Evolutionary conservation across 2,329 filamentous ascomycete species (phyloP), one percentile per base, ranked within the genome.

Genomic region (Thielaviopsis punctulata): DNA sequence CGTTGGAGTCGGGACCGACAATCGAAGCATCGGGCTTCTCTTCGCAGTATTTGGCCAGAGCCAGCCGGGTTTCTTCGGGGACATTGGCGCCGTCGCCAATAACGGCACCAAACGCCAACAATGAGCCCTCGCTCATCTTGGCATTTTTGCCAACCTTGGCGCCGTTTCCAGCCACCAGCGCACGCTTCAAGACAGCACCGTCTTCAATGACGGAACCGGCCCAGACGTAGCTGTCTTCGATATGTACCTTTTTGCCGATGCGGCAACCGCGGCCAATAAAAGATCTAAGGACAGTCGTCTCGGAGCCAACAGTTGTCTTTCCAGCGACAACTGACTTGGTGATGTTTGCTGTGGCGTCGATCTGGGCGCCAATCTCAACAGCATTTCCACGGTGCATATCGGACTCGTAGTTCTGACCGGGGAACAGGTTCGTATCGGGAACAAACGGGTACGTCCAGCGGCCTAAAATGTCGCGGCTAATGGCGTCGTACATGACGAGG

Each of bases 391-490:
- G 48, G 15, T 27, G 27, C 21, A 51, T 48, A 61, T 88, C 89
- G 19, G 87, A 73, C 57, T 79, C 77, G 65, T 92, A 95, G 1
- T 79, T 80, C 59, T 95, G 86, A 43, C 79, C 82, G 1, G 78
- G 76, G 1, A 92, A 69, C 21, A 95, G 68, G 61, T 96, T 95
- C 62, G 81, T 89, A 62, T 95, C 89, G 2, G 90, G 90, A 53
- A 86, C 84, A 43, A 95, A 74, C 1, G 92, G 90, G 60, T 88
- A 92, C 9, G 87, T 82, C 86, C 87, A 95, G 54, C 89, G 76
- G 47, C 79, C 79, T 13, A 94, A 73, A n/a, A 95, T 76, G 62
- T 96, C 90, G 60, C 80, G 83, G 64, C 80, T 89, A 51, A 98
- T 79, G 25, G 88, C 79, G 61, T 95, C 87, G 68, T 96, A 98